Evolutionary conservation across 139 green algal species (phyloP), one percentile per base, ranked within the genome.

Genomic region (Chlamydomonas sp.): DNA sequence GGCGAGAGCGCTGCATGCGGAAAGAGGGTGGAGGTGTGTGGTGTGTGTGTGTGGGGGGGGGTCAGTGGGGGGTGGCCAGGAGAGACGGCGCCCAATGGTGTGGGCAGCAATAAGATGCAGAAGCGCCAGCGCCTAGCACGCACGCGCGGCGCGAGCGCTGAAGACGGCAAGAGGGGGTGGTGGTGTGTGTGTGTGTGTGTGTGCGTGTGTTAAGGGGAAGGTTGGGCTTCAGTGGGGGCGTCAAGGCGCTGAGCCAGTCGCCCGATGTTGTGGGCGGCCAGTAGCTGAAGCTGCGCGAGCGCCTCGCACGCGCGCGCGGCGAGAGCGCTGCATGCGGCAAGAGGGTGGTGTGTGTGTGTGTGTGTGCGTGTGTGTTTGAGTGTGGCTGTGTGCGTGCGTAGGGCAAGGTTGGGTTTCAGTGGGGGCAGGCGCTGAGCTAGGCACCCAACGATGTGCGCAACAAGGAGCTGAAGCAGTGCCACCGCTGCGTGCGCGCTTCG

Each of bases 401-500:
- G 3, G 58, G 28, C 28, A 37, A 3, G 13, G 43, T 26, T 13
- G 43, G 43, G 20, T 13, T n/a, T n/a, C n/a, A n/a, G n/a, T n/a
- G n/a, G n/a, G n/a, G n/a, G n/a, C n/a, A 77, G 33, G 2, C 64
- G 36, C 43, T 65, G 22, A 24, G 48, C 74, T 73, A 96, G 83
- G 13, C 82, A 67, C 43, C 75, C 79, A 37, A 89, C 48, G 72
- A 82, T 81, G 65, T 75, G 62, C 22, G 63, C 48, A 3, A 49
- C 50, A 48, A 90, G 70, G 13, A 84, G 59, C 13, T 69, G 70
- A 63, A 90, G 57, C 74, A 94, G 85, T 72, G 80, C 78, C 50
- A 87, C 77, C 28, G 77, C 84, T 80, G 94, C 67, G 1, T 79
- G 81, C 0, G 84, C 76, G 20, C 86, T 76, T 2, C 69, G 62